Conservation (phyloP, 202 grass and related monocot genomes). For the Tripidium arundinaceum region DNA sequence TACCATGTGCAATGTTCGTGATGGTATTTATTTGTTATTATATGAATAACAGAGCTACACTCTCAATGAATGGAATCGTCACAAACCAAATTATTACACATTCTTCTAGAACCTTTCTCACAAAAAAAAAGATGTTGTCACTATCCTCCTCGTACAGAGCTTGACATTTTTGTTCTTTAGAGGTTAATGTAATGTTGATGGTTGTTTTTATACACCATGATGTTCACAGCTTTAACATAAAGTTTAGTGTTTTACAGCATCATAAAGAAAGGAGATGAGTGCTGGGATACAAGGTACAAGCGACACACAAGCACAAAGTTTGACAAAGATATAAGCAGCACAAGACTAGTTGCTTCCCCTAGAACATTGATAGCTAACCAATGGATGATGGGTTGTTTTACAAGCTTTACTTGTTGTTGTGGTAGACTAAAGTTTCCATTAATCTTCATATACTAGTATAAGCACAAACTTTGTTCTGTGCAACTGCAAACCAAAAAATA, state of each 20-base stretch:
- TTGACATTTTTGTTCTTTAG: not conserved
- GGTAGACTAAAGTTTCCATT: not conserved
- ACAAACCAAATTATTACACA: conserved; percentile 35
- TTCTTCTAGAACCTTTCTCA: not conserved
- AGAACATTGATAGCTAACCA: not conserved
- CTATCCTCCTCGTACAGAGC: not conserved
- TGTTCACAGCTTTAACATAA: not conserved
- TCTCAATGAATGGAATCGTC: conserved; percentile 58
- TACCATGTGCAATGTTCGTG: not conserved
- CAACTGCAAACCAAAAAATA: conserved; percentile 2
- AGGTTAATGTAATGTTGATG: not conserved
- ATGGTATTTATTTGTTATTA: not conserved
- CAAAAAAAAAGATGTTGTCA: not conserved
- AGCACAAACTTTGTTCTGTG: not conserved
- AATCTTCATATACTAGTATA: not conserved
- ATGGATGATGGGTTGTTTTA: not conserved
- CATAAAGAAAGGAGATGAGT: not conserved
- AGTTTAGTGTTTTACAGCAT: not conserved
- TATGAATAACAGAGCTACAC: conserved; percentile 53
- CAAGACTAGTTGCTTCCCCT: not conserved
- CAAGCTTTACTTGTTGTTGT: not conserved
- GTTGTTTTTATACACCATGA: not conserved
- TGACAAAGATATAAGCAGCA: not conserved
- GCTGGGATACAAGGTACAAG: not conserved
- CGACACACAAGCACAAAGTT: not conserved